A percentile compares a stretch with the other conserved stretches of the same genome.
These are phyloP conservation scores for Nicotiana sylvestris DNA, from an alignment of 257 asterid genomes.

Conservation along the genomic window DNA sequence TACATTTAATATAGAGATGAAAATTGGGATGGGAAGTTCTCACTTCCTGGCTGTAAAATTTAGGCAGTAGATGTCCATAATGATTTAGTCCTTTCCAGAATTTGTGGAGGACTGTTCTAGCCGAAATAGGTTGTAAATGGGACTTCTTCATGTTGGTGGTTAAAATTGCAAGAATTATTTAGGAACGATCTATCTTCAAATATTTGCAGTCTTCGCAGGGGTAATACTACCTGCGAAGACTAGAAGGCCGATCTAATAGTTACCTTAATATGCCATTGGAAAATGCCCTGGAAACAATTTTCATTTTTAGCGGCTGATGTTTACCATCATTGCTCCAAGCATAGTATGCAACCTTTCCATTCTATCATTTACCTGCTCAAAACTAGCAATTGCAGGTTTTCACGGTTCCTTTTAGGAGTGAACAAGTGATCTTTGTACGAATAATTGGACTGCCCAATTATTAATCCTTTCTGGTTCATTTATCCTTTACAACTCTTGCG, in stretches of 20 bases:
- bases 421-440: no score
- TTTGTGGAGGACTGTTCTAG: background rate
- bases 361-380: no score
- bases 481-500: background rate
- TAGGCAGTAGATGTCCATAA: conserved; percentile 59
- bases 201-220: background rate
- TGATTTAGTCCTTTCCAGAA: conserved; percentile 43
- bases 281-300: background rate
- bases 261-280: background rate
- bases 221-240: no score
- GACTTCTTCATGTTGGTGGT: background rate
- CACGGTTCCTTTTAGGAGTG: no score
- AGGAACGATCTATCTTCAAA: background rate
- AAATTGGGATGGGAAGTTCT: conserved; percentile 32
- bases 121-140: conserved; percentile 18
- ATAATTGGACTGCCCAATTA: background rate
- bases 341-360: no score
- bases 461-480: background rate
- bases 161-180: conserved; percentile 3
- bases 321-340: no score
- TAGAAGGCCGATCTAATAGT: background rate
- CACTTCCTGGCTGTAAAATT: conserved; percentile 40
- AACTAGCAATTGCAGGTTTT: no score
- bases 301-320: no score
- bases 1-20: conserved; percentile 33